Evolutionary conservation across 169 alveolate genomes (phyloP).

Genomic region (Eimeria falciformis): DNA sequence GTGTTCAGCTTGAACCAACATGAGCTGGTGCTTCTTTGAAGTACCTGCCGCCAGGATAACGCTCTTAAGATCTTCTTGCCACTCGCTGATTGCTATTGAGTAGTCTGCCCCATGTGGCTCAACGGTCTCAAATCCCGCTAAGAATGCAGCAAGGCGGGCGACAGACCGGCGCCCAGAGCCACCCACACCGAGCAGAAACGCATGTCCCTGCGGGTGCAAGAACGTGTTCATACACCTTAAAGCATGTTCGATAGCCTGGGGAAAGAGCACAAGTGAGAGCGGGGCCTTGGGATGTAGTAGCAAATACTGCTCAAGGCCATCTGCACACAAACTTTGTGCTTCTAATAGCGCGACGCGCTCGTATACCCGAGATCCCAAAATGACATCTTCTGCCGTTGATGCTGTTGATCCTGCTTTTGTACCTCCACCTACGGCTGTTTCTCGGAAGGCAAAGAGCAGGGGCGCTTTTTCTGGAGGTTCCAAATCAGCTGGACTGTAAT

Average conservation of each 20-base stretch:
- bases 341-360: constrained; percentile 44
- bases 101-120: constrained; percentile 90
- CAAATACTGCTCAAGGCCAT: constrained; percentile 87
- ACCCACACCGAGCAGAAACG: constrained; percentile 97
- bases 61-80: constrained; percentile 94
- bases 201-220: constrained; percentile 96
- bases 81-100: constrained; percentile 86
- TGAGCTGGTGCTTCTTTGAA: constrained; percentile 94
- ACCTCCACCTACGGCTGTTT: constrained; percentile 7
- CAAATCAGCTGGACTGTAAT: constrained; percentile 8
- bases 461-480: constrained; percentile 57
- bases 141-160: constrained; percentile 96
- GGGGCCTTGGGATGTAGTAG: constrained; percentile 83
- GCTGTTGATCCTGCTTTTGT: neutral
- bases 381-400: constrained; percentile 20
- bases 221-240: constrained; percentile 94
- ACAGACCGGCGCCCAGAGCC: constrained; percentile 98
- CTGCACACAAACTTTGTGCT: constrained; percentile 74
- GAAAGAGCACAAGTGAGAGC: constrained; percentile 92
- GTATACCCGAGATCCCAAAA: constrained; percentile 29
- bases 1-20: constrained; percentile 52
- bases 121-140: constrained; percentile 91
- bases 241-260: constrained; percentile 95
- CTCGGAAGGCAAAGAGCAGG: constrained; percentile 47
- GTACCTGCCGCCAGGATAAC: constrained; percentile 93